Conservation (phyloP, 2,329 filamentous ascomycete genomes). For the Sclerotinia borealis region DNA sequence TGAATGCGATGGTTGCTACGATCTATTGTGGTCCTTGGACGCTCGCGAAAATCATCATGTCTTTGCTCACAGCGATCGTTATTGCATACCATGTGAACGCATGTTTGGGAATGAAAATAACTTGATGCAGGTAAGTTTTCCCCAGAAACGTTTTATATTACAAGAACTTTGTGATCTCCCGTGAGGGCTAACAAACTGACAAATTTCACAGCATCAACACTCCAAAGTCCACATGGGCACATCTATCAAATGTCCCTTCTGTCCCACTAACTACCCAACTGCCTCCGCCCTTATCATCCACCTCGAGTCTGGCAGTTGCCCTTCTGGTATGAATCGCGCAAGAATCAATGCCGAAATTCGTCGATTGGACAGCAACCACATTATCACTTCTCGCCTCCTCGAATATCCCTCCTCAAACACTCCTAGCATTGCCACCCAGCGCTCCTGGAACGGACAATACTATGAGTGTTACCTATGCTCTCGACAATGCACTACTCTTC, state of each 20-base stretch:
- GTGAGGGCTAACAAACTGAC: no score
- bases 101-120: constrained; percentile 23
- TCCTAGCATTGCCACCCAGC: constrained; percentile 32
- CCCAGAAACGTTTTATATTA: background rate
- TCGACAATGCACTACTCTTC: constrained; percentile 35
- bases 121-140: constrained; percentile 21
- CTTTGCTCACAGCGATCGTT: constrained; percentile 15
- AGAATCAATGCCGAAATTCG: constrained; percentile 42
- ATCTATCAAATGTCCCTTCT: constrained; percentile 49
- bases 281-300: constrained; percentile 59
- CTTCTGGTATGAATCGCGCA: constrained; percentile 42
- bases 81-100: constrained; percentile 21
- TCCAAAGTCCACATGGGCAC: constrained; percentile 44
- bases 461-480: constrained; percentile 53
- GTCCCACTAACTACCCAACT: constrained; percentile 39
- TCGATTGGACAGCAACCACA: constrained; percentile 40
- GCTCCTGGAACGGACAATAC: constrained; percentile 39
- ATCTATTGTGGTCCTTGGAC: constrained; percentile 12
- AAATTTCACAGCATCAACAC: constrained; percentile 47
- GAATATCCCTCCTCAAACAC: constrained; percentile 39
- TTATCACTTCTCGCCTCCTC: constrained; percentile 48
- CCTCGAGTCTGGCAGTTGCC: constrained; percentile 43
- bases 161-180: background rate
- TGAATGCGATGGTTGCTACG: constrained; percentile 21
- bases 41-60: constrained; percentile 22